Evolutionary conservation across 2,329 filamentous ascomycete genomes (phyloP), one percentile per base, ranked within the genome.

Genomic region (Lachnellula suecica): DNA sequence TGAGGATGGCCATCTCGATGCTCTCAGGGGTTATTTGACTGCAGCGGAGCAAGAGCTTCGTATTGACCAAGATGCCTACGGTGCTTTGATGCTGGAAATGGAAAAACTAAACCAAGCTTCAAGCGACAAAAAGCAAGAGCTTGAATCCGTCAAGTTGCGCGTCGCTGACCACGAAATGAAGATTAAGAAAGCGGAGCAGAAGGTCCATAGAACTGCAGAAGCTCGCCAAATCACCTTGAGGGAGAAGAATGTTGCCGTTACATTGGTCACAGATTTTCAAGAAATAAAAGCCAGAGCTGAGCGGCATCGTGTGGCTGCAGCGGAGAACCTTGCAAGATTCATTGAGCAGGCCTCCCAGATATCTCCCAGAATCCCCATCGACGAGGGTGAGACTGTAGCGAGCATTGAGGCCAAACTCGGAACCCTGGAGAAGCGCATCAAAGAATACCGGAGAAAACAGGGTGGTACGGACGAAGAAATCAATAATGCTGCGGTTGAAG

Each of bases 391-490:
- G 64, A 90, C 84, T 0, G 68, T 78, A 38, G 66, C 71, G 11
- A 84, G 77, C 49, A 74, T 86, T 19, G 74, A 79, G 57, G 73
- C 70, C 49, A 80, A 82, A 64, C 79, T 79, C 52, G 61, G 78
- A 1, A 78, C 77, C 34, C 70, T 91, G 13, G 68, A 71, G 27
- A 74, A 77, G 41, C 83, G 88, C 63, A 70, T 91, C n/a, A 68
- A 75, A 17, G 75, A 77, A 54, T 78, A 82, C 49, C 78, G 82
- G 52, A 71, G 73, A 46, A 75, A 78, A 61, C 71, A 84, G 42
- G 87, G 88, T 22, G 85, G 80, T 47, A 76, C 80, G 19, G 83
- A 88, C 47, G 75, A 87, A 56, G 73, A 89, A 61, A 86, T 91
- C 44, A 77, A 79, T 24, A 63, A 69, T 20, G 72, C 70, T 37